A percentile compares a stretch with the other conserved stretches of the same genome.
Conservation (phyloP, 1,139 yeast species). For the Hemisphaericaspora xylanilytica region DNA sequence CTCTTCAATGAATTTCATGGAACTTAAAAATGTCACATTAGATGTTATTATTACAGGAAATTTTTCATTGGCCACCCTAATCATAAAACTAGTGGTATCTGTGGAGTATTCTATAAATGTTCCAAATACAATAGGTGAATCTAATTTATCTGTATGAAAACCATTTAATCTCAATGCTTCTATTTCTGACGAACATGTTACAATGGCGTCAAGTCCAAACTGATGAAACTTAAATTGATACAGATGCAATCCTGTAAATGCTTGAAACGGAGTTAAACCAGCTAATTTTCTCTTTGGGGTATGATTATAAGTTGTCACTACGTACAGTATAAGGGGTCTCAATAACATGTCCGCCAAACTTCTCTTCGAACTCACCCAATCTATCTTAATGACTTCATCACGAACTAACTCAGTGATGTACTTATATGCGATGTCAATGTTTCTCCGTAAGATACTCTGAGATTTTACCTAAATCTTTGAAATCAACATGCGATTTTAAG, state of each 20-base stretch:
- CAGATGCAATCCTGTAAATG: not conserved
- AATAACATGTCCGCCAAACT: not conserved
- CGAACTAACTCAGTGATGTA: not conserved
- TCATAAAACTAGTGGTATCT: too few relatives aligned
- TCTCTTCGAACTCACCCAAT: not conserved
- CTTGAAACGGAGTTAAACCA: not conserved
- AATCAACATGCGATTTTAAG: not conserved
- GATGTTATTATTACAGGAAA: too few relatives aligned
- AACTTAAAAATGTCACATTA: too few relatives aligned
- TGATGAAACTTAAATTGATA: not conserved
- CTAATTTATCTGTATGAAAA: too few relatives aligned
- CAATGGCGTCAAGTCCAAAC: not conserved
- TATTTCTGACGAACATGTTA: not conserved
- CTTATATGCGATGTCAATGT: not conserved
- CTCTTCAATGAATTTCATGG: too few relatives aligned
- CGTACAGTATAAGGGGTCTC: too few relatives aligned
- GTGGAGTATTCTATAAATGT: too few relatives aligned
- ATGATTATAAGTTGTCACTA: too few relatives aligned
- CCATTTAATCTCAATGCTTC: not conserved
- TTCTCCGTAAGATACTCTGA: slow-evolving; percentile 3
- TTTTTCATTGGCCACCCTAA: too few relatives aligned
- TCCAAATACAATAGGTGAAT: too few relatives aligned
- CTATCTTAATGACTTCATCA: not conserved
- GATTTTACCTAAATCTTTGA: slow-evolving; percentile 2
- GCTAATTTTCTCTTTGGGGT: not conserved